These are phyloP conservation scores for Aspergillus nidulans DNA, from an alignment of 495 filamentous ascomycete species.

Conservation along the genomic window DNA sequence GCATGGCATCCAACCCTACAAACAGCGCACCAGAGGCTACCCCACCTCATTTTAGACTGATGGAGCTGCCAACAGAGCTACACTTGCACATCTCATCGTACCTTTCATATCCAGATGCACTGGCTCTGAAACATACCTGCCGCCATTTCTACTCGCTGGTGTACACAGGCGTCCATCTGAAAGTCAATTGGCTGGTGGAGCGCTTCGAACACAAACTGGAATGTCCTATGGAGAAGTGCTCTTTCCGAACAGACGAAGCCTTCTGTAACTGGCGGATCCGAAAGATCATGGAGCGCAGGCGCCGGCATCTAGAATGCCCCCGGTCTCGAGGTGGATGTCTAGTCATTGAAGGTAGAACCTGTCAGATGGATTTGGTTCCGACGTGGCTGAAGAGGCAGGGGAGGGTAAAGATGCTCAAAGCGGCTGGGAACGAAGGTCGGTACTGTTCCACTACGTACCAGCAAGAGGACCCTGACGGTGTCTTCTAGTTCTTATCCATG, in stretches of 20 bases:
- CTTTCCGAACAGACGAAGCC: slow-evolving; percentile 40
- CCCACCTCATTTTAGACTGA: slow-evolving; percentile 17
- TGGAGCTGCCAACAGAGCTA: slow-evolving; percentile 58
- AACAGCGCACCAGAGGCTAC: neutral
- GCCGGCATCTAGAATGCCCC: slow-evolving; percentile 39
- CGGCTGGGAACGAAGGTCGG: slow-evolving; percentile 30
- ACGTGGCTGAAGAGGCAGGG: slow-evolving; percentile 31
- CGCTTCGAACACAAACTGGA: slow-evolving; percentile 47
- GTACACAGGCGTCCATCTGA: slow-evolving; percentile 60
- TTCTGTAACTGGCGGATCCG: slow-evolving; percentile 41
- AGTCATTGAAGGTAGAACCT: slow-evolving; percentile 34
- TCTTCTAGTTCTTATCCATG: slow-evolving; percentile 6
- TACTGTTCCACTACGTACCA: neutral
- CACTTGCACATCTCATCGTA: slow-evolving; percentile 73
- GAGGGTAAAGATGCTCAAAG: slow-evolving; percentile 12
- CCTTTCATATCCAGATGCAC: slow-evolving; percentile 68
- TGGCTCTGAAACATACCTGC: slow-evolving; percentile 63
- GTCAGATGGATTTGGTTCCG: slow-evolving; percentile 28
- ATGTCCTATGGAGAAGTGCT: slow-evolving; percentile 47
- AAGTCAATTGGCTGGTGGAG: slow-evolving; percentile 64
- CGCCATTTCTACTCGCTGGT: slow-evolving; percentile 60
- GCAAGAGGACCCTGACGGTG: neutral
- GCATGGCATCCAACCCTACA: slow-evolving; percentile 2
- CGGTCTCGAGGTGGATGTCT: slow-evolving; percentile 28
- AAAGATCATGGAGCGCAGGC: slow-evolving; percentile 39